phyloP scores from a whole-genome alignment of 352 stramenopile species.

The Phytophthora melonis region DNA sequence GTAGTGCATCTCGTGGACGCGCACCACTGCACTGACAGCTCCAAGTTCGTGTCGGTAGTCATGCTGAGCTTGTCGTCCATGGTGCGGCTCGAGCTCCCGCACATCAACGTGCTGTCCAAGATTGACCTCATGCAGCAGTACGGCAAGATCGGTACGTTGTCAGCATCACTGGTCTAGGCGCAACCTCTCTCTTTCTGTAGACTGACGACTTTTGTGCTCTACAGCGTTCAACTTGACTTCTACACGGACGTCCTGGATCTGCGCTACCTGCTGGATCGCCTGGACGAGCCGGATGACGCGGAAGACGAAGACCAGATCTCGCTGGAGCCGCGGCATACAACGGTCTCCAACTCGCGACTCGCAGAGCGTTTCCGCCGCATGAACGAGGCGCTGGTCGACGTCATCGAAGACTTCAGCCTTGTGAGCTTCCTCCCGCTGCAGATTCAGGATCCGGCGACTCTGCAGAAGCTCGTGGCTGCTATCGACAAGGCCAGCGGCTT shows the following conservation, averaged over 20 bases:
- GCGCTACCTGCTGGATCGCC: constrained; percentile 80
- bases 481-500: constrained; percentile 90
- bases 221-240: constrained; percentile 90
- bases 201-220: background rate
- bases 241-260: constrained; percentile 90
- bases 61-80: constrained; percentile 98
- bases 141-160: constrained; percentile 70
- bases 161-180: background rate
- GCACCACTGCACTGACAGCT: constrained; percentile 93
- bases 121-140: constrained; percentile 97
- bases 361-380: constrained; percentile 75
- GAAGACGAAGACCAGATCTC: constrained; percentile 52
- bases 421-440: constrained; percentile 86
- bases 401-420: constrained; percentile 90
- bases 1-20: constrained; percentile 97
- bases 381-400: constrained; percentile 87
- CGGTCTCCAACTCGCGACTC: constrained; percentile 38
- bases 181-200: background rate
- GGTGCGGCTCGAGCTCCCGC: constrained; percentile 97
- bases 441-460: constrained; percentile 76
- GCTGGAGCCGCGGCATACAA: constrained; percentile 41
- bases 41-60: constrained; percentile 98
- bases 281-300: constrained; percentile 74
- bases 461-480: constrained; percentile 71
- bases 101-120: constrained; percentile 99